Base-by-base conservation (phyloP, 163 green algal species). In the Chlorella variabilis region DNA sequence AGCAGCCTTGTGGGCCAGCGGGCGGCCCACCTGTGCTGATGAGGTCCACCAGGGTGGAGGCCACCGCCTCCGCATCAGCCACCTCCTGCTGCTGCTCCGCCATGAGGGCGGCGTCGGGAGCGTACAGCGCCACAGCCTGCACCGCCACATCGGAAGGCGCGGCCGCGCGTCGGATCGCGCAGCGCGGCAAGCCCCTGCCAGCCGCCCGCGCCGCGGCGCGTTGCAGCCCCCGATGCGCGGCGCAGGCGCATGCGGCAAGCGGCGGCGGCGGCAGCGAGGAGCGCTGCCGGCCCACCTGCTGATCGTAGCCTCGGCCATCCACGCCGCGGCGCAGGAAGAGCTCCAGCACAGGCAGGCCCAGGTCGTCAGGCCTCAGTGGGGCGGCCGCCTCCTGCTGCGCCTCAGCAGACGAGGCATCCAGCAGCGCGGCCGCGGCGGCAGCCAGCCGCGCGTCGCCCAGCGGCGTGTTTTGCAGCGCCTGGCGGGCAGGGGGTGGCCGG, bases 301-400 rank as follows among this genome's bases (percentile, higher is more conserved):
- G 61, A 41, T 71, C 61, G n/a, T 54, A 61, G 18, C 29, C 51
- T 18, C 23, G 13, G 49, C 66, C 83, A 8, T 78, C 70, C 2
- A 54, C 29, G 15, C 54, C 42, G 11, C 31, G 38, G 45, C 70
- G 62, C 48, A 87, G 20, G 42, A 84, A 87, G 21, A 87, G 56
- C 70, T 87, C 83, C 77, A 87, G 42, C 49, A 81, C 41, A 15
- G 83, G 77, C 6, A 78, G 36, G 38, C 83, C 83, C 65, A 66
- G 8, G 5, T 83, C 69, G 2, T 48, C 78, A 18, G 9, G 42
- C 27, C 29, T 21, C 6, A 7, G 45, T 8, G 38, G 69, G 42
- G 25, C 15, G 4, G 45, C 15, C n/a, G 69, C 21, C 11, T n/a
- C n/a, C n/a, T n/a, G n/a, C n/a, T n/a, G n/a, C n/a, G 27, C 69